These are phyloP conservation scores for Metahyphopichia silvanorum DNA, from an alignment of 805 yeast genomes.

Conservation along the genomic window DNA sequence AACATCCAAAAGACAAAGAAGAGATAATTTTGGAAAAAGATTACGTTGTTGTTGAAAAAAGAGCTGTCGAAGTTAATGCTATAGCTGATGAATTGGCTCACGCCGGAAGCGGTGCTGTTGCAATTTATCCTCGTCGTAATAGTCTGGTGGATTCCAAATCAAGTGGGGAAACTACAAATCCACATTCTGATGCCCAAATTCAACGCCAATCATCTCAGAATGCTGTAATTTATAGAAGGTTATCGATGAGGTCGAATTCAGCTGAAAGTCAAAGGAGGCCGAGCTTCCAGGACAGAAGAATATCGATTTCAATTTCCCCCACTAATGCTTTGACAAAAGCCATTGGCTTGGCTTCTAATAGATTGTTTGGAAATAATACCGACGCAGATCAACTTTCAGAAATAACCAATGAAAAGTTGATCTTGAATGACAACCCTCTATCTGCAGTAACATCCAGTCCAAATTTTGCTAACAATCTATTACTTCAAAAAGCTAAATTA, in stretches of 20 bases:
- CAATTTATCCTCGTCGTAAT: constrained; percentile 35
- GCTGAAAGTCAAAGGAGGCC: constrained; percentile 56
- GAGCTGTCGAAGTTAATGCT: constrained; percentile 93
- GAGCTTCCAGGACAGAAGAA: constrained; percentile 58
- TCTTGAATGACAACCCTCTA: constrained; percentile 7
- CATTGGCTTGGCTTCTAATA: constrained; percentile 79
- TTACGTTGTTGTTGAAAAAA: constrained; percentile 91
- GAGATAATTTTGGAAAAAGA: constrained; percentile 70
- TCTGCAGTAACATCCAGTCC: constrained; percentile 24
- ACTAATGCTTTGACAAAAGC: constrained; percentile 89
- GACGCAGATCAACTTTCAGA: constrained; percentile 9
- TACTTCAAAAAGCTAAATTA: constrained; percentile 30
- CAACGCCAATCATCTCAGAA: constrained; percentile 4
- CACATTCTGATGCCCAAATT: constrained; percentile 5
- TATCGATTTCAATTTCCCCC: constrained; percentile 72
- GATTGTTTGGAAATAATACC: constrained; percentile 61
- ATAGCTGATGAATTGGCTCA: constrained; percentile 87
- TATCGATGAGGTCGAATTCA: constrained; percentile 44
- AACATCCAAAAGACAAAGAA: constrained; percentile 19
- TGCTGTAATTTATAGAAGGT: constrained; percentile 15
- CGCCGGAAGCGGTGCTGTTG: constrained; percentile 53
- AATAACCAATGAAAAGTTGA: constrained; percentile 6
- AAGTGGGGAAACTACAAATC: constrained; percentile 14
- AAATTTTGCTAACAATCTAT: constrained; percentile 31
- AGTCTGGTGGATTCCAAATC: constrained; percentile 19